These are phyloP conservation scores for Picea abies DNA, from an alignment of 83 land plant species.

Conservation along the genomic window DNA sequence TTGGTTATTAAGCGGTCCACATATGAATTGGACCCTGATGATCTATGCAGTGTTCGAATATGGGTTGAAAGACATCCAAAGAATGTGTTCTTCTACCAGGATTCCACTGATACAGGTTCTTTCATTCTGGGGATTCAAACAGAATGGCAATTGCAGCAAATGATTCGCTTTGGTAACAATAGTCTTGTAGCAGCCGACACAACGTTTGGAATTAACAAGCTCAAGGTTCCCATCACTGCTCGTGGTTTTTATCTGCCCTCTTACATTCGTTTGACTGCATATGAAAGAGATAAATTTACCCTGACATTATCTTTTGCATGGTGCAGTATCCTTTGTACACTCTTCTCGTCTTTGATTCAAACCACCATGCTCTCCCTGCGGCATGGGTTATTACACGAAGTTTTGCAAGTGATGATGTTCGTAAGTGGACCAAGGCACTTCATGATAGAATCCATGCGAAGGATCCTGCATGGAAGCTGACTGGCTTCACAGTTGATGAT, in stretches of 20 bases:
- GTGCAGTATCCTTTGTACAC: slow-evolving; percentile 21
- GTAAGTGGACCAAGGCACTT: slow-evolving; percentile 21
- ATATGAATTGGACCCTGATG: slow-evolving; percentile 66
- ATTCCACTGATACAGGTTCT: slow-evolving; percentile 50
- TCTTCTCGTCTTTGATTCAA: slow-evolving; percentile 26
- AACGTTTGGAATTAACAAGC: slow-evolving; percentile 61
- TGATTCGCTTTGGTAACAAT: slow-evolving; percentile 73
- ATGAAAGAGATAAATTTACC: no score
- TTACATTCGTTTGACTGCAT: no score
- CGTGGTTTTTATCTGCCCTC: no score
- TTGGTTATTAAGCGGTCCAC: slow-evolving; percentile 64
- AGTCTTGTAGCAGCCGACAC: slow-evolving; percentile 67
- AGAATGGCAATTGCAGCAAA: slow-evolving; percentile 85
- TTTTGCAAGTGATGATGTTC: background rate
- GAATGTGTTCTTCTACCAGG: slow-evolving; percentile 69
- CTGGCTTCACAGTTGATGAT: slow-evolving; percentile 28
- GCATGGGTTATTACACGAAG: slow-evolving; percentile 27
- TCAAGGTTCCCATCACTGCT: slow-evolving; percentile 48
- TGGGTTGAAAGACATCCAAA: slow-evolving; percentile 66
- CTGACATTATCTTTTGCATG: no score
- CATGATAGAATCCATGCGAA: slow-evolving; percentile 17
- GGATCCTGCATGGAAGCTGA: slow-evolving; percentile 28
- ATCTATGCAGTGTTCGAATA: slow-evolving; percentile 53
- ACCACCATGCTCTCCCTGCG: slow-evolving; percentile 19
- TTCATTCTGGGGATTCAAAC: slow-evolving; percentile 75